phyloP scores from a whole-genome alignment of 1,139 yeast species.

The Geotrichum carabidarum region DNA sequence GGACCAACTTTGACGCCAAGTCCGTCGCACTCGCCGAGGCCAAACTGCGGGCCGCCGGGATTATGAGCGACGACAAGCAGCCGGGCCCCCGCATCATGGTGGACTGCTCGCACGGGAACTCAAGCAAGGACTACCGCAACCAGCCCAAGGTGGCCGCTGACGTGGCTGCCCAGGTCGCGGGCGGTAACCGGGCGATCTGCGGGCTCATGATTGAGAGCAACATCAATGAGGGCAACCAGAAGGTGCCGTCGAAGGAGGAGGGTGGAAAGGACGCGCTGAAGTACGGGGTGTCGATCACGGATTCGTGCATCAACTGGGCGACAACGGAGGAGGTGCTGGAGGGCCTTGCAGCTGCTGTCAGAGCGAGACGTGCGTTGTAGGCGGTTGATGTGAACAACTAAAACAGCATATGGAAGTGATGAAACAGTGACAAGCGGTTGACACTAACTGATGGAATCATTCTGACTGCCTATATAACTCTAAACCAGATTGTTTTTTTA shows the following conservation, averaged over 20 bases:
- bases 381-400: no score
- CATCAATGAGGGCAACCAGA: constrained; percentile 88
- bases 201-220: constrained; percentile 97
- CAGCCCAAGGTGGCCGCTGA: constrained; percentile 81
- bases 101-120: constrained; percentile 97
- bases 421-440: neutral
- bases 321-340: constrained; percentile 75
- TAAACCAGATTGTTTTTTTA: no score
- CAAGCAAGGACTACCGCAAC: constrained; percentile 86
- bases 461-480: no score
- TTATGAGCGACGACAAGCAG: constrained; percentile 21
- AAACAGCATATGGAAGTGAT: neutral
- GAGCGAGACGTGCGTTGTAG: constrained; percentile 57
- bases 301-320: constrained; percentile 93
- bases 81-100: constrained; percentile 63
- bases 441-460: neutral
- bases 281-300: constrained; percentile 95
- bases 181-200: constrained; percentile 71
- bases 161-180: constrained; percentile 76
- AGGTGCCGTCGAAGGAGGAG: constrained; percentile 55
- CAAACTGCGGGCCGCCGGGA: constrained; percentile 44
- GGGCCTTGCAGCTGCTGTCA: constrained; percentile 75
- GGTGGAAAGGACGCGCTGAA: constrained; percentile 65
- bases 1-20: constrained; percentile 83
- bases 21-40: constrained; percentile 73